Evolutionary conservation across 768 basidiomycete genomes (phyloP).

Genomic region (Amanita muscaria): DNA sequence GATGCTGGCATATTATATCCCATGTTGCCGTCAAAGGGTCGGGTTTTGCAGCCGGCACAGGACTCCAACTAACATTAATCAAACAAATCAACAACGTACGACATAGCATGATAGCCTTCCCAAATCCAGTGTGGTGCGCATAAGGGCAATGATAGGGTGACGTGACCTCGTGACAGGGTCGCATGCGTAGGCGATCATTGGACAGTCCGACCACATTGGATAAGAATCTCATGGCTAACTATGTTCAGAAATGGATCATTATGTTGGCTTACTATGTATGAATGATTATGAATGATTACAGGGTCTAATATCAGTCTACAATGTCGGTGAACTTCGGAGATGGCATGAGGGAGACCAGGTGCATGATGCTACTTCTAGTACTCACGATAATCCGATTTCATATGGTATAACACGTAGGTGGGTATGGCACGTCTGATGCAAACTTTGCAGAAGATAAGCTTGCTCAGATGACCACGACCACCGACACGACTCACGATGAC

Average conservation of each 20-base stretch:
- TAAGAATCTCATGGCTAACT: no score
- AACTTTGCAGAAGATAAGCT: no score
- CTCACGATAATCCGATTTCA: neutral
- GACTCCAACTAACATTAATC: neutral
- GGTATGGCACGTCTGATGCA: conserved; percentile 28
- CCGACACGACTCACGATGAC: neutral
- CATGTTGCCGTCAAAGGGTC: no score
- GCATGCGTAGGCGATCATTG: neutral
- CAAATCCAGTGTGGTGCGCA: neutral
- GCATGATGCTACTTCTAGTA: neutral
- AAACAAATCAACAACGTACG: no score
- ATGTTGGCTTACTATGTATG: no score
- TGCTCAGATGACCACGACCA: neutral
- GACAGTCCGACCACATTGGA: neutral
- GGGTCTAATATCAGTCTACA: neutral
- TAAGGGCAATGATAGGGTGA: neutral
- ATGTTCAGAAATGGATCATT: no score
- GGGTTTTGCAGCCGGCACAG: no score
- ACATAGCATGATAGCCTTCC: neutral
- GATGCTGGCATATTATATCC: no score
- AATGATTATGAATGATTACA: conserved; percentile 2
- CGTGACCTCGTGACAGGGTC: neutral
- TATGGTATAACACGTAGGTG: conserved; percentile 30
- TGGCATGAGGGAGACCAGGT: neutral
- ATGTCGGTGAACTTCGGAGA: no score